A percentile compares a stretch with the other conserved stretches of the same genome.
phyloP scores from a whole-genome alignment of 129 eudicot genomes.

The Deinandra increscens region DNA sequence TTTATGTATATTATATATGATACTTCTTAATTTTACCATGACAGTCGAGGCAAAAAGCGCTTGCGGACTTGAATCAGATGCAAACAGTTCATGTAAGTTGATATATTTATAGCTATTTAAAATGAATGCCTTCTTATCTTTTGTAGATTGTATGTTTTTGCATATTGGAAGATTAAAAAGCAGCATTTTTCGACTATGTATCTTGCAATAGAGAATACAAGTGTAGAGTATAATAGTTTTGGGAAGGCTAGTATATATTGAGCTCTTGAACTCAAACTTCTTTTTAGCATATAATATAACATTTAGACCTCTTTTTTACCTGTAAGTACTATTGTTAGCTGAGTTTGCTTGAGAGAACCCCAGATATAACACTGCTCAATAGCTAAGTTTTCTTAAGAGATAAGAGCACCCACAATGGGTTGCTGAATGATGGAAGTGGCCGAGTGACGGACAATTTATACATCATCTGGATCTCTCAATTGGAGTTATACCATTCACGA shows the following conservation, averaged over 20 bases:
- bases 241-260: not conserved
- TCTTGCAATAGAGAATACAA: not conserved
- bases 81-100: slow-evolving; percentile 78
- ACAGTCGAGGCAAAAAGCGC: slow-evolving; percentile 98
- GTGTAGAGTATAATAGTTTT: not conserved
- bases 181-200: not conserved
- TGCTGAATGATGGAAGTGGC: not conserved
- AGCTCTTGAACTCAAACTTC: not conserved
- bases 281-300: not conserved
- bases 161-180: not conserved
- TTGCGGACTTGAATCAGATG: slow-evolving; percentile 80
- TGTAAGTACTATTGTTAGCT: not conserved
- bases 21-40: slow-evolving; percentile 23
- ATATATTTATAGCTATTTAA: not conserved
- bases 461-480: not conserved
- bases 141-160: not conserved
- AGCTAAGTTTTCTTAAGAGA: not conserved
- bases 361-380: not conserved
- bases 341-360: not conserved
- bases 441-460: not conserved
- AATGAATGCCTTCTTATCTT: too few species aligned
- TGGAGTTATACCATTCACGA: not conserved
- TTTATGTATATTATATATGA: slow-evolving; percentile 12
- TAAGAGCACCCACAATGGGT: not conserved
- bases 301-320: not conserved